Evolutionary conservation across 139 green algal genomes (phyloP).

Genomic region (Auxenochlorella pyrenoidosa): DNA sequence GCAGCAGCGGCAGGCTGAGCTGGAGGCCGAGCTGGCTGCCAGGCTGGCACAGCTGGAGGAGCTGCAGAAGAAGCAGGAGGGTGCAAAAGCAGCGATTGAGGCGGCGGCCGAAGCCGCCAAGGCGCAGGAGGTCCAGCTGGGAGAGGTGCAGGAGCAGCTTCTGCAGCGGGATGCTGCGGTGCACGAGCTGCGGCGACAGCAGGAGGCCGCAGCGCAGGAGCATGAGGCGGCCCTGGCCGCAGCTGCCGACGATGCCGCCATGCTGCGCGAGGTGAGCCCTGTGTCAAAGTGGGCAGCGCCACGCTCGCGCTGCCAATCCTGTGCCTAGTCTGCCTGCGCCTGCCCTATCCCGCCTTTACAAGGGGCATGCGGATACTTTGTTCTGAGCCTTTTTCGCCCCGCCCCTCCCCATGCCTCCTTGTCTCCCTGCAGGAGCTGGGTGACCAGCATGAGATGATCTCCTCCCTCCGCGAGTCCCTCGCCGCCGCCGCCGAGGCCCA

Average conservation of each 20-base stretch:
- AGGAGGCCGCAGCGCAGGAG: not conserved
- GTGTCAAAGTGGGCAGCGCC: not conserved
- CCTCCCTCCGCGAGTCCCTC: not conserved
- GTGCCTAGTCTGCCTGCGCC: not conserved
- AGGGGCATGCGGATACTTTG: too few relatives aligned
- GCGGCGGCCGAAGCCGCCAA: not conserved
- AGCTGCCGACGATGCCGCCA: not conserved
- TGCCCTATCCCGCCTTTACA: too few relatives aligned
- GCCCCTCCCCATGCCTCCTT: not conserved
- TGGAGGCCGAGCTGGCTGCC: slow-evolving; percentile 19
- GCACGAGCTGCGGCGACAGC: not conserved
- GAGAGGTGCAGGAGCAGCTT: slow-evolving; percentile 1
- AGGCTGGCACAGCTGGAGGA: not conserved
- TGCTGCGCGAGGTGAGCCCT: not conserved
- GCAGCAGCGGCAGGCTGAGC: not conserved
- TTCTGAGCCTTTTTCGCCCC: not conserved
- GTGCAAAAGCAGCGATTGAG: not conserved
- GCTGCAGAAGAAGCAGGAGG: slow-evolving; percentile 13
- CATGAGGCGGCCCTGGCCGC: not conserved
- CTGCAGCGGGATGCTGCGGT: not conserved
- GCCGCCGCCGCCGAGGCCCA: not conserved
- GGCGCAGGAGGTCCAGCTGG: slow-evolving; percentile 2
- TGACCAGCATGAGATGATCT: not conserved
- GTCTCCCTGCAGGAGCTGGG: slow-evolving; percentile 1
- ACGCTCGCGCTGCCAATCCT: not conserved